Percentiles rank a stretch among this genome's conserved stretches.
Conservation (phyloP, 2,329 filamentous ascomycete species). For the Xylariaceae sp. region DNA sequence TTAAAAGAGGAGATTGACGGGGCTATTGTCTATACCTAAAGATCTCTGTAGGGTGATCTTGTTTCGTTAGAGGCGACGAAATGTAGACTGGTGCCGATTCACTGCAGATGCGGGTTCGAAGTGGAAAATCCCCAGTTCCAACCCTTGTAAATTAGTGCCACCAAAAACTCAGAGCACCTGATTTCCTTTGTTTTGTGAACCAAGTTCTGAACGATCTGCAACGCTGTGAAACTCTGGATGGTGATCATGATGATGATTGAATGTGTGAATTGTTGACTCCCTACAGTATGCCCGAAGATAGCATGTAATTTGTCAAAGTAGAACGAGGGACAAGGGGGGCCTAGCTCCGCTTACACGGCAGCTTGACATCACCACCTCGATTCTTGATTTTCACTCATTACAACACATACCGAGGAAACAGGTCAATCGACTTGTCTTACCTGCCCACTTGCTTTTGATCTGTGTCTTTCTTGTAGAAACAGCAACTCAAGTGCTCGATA, state of each 20-base stretch:
- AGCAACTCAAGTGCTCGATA: too few relatives aligned
- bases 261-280: not conserved
- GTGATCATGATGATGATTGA: not conserved
- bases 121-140: constrained; percentile 42
- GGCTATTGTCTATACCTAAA: constrained; percentile 45
- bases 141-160: constrained; percentile 58
- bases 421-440: too few relatives aligned
- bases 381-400: too few relatives aligned
- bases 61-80: constrained; percentile 45
- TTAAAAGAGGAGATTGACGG: constrained; percentile 29
- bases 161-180: constrained; percentile 52
- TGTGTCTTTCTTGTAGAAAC: too few relatives aligned
- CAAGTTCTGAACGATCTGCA: not conserved
- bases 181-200: constrained; percentile 50
- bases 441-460: too few relatives aligned
- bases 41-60: constrained; percentile 34
- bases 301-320: not conserved
- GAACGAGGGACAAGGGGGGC: not conserved
- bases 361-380: not conserved
- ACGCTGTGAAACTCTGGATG: constrained; percentile 8
- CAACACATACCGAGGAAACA: too few relatives aligned
- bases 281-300: not conserved
- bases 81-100: constrained; percentile 41
- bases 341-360: not conserved
- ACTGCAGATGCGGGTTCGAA: constrained; percentile 42